Percentiles rank a stretch among this genome's conserved stretches.
Evolutionary conservation across 164 flowering plant species (phyloP).

Genomic region (Macadamia tetraphylla): DNA sequence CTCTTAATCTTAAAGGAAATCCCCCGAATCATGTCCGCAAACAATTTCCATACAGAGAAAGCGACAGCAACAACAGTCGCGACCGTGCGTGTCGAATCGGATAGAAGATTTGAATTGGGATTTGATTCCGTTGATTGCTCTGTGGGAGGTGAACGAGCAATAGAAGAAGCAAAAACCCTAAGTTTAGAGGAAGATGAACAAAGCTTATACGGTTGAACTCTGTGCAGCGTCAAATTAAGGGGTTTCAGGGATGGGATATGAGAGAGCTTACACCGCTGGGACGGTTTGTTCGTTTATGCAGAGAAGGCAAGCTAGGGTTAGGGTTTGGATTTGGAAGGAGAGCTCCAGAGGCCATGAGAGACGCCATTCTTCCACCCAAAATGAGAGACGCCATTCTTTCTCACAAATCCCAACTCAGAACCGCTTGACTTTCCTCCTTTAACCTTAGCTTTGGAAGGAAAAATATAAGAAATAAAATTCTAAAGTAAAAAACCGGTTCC

Average conservation of each 20-base stretch:
- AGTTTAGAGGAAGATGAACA: slow-evolving; percentile 2
- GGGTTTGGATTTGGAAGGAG: slow-evolving; percentile 15
- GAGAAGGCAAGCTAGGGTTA: slow-evolving; percentile 1
- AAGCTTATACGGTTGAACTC: neutral
- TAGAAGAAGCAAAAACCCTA: slow-evolving; percentile 14
- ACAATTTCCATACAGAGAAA: slow-evolving; percentile 20
- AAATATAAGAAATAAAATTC: no score
- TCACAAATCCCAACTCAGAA: no score
- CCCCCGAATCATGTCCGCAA: slow-evolving; percentile 10
- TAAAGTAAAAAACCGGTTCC: no score
- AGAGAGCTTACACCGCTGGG: slow-evolving; percentile 1
- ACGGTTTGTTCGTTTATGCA: neutral
- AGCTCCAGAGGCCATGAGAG: slow-evolving; percentile 13
- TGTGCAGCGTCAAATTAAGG: slow-evolving; percentile 2
- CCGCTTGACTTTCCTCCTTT: no score
- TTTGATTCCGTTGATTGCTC: neutral
- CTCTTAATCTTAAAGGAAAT: slow-evolving; percentile 11
- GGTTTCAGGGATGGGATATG: neutral
- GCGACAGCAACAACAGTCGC: slow-evolving; percentile 35
- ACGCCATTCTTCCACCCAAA: neutral
- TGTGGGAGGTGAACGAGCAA: slow-evolving; percentile 7
- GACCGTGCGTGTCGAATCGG: slow-evolving; percentile 53
- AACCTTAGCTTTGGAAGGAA: no score
- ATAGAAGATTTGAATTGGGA: slow-evolving; percentile 4
- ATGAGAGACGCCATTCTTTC: neutral